These are phyloP conservation scores for Alisma plantagoaquatica DNA, from an alignment of 106 monocot species.

Conservation along the genomic window DNA sequence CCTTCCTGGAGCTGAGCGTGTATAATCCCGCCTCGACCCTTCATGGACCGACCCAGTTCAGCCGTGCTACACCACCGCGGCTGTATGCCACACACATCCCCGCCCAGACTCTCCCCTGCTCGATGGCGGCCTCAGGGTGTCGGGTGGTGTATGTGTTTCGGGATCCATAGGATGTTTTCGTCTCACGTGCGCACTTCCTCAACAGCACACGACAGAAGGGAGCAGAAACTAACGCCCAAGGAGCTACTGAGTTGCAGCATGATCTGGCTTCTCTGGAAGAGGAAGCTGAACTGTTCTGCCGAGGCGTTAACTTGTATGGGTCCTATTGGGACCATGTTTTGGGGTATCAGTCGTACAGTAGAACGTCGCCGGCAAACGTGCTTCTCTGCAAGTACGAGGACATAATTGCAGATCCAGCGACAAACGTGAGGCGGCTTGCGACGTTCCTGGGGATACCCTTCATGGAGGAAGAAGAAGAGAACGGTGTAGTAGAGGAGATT, in stretches of 20 bases:
- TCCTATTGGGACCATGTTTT: slow-evolving; percentile 13
- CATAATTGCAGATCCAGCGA: background rate
- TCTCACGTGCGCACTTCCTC: slow-evolving; percentile 6
- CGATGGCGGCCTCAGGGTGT: background rate
- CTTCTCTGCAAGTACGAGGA: slow-evolving; percentile 21
- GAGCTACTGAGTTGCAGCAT: too few species aligned
- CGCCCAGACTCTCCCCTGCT: slow-evolving; percentile 1
- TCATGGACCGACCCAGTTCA: background rate
- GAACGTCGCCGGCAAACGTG: background rate
- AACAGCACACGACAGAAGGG: background rate
- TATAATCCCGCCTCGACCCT: background rate
- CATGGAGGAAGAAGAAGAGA: slow-evolving; percentile 4
- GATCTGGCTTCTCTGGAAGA: background rate
- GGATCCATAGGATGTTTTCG: slow-evolving; percentile 12
- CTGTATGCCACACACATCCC: slow-evolving; percentile 13
- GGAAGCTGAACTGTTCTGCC: background rate
- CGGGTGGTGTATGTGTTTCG: slow-evolving; percentile 15
- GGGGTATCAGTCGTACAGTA: slow-evolving; percentile 1
- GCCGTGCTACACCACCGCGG: slow-evolving; percentile 4
- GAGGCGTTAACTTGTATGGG: background rate
- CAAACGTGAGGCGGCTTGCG: background rate
- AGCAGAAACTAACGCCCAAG: too few species aligned
- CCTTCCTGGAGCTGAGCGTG: background rate
- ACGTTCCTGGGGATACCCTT: slow-evolving; percentile 12
- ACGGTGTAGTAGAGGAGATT: slow-evolving; percentile 12